Evolutionary conservation across 1,139 yeast species (phyloP), one percentile per base, ranked within the genome.

Genomic region (Taphrina deformans): DNA sequence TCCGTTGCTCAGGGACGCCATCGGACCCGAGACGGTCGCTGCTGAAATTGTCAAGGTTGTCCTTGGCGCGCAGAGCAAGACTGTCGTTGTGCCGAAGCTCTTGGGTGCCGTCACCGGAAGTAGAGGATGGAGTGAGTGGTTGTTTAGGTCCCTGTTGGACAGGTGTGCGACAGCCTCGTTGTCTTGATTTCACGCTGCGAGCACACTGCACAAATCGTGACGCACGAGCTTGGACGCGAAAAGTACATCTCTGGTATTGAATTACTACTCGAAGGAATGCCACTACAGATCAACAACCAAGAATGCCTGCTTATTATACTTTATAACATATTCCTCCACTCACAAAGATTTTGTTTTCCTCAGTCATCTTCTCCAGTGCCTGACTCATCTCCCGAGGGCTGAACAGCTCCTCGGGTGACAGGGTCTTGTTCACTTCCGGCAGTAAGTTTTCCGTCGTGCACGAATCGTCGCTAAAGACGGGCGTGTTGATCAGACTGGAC

Each of bases 361-460:
- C 78, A 51, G 72, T 71, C 78, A 79, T 73, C 65, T 69, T 67
- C 48, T 70, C 65, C 56, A 79, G 69, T 2, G 79, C 80, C 1
- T 77, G 77, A 24, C 65, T 65, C 4, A 74, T 75, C 69, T 79
- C 82, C 16, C 70, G 71, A 16, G 68, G 70, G 3, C 73, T 67
- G 68, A 77, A 79, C 58, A 68, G 65, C 59, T 78, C 78, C 63
- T 77, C 79, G 16, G 70, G 69, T 26, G 72, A 72, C 72, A 75
- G 70, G 21, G 68, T 65, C 67, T 71, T 70, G 68, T 79, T 79
- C 45, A 79, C 72, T 48, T 72, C 72, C 16, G 67, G 70, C 18
- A 75, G 64, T 44, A 76, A 65, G 16, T 66, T 70, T n/a, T 70
- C 73, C n/a, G 70, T 68, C 3, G 71, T 70, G 16, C 70, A 67